Percentiles rank a stretch among this genome's conserved stretches.
These are phyloP conservation scores for Gloeophyllum trabeum DNA, from an alignment of 768 basidiomycete species.

Conservation along the genomic window DNA sequence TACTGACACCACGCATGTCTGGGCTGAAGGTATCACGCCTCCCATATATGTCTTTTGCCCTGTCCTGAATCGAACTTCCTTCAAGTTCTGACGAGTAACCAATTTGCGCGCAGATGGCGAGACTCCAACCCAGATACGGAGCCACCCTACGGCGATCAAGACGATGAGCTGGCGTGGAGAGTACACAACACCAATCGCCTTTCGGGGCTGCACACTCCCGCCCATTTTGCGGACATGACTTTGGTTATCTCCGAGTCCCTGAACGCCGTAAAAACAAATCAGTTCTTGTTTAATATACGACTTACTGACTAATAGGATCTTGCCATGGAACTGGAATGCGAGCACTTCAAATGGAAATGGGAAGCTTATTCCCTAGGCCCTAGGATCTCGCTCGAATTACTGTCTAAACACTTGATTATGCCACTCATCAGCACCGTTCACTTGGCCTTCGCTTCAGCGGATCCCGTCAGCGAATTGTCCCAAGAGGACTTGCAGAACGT, in stretches of 20 bases:
- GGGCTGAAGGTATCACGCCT: slow-evolving; percentile 52
- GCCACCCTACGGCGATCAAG: slow-evolving; percentile 13
- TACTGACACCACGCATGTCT: slow-evolving; percentile 66
- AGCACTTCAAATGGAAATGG: slow-evolving; percentile 70
- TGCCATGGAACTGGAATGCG: slow-evolving; percentile 47
- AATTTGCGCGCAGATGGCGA: slow-evolving; percentile 63
- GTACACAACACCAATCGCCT: slow-evolving; percentile 40
- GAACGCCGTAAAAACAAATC: slow-evolving; percentile 55
- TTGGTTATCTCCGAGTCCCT: slow-evolving; percentile 51
- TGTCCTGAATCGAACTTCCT: slow-evolving; percentile 15
- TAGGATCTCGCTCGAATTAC: slow-evolving; percentile 54
- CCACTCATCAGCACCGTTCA: slow-evolving; percentile 66
- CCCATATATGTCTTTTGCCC: slow-evolving; percentile 21
- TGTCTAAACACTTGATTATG: slow-evolving; percentile 70
- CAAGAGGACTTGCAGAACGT: slow-evolving; percentile 61
- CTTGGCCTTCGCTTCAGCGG: slow-evolving; percentile 51
- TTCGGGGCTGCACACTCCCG: slow-evolving; percentile 49
- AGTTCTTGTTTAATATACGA: too few species aligned
- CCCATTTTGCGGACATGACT: slow-evolving; percentile 39
- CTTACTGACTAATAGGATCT: slow-evolving; percentile 48
- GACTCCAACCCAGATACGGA: slow-evolving; percentile 33
- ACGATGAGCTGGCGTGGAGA: slow-evolving; percentile 57
- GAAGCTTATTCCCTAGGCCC: slow-evolving; percentile 57
- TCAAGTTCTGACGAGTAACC: slow-evolving; percentile 19
- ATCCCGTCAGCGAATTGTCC: slow-evolving; percentile 43